phyloP scores from a whole-genome alignment of 2,329 filamentous ascomycete genomes.

The Diaporthe destruens region DNA sequence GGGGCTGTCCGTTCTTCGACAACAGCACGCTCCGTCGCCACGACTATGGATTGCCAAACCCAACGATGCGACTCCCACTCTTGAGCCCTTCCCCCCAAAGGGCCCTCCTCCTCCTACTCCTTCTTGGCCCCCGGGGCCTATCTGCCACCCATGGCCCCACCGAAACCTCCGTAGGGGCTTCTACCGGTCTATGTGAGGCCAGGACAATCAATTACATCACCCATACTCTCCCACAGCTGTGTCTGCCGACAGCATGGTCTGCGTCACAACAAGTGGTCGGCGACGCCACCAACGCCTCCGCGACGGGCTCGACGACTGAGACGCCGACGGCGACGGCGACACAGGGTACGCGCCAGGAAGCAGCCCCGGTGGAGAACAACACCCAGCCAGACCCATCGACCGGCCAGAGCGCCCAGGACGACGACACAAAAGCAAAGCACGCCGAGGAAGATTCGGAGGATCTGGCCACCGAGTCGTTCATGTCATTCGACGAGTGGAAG shows the following conservation, averaged over 20 bases:
- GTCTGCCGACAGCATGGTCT: slow-evolving; percentile 73
- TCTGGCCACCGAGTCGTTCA: slow-evolving; percentile 75
- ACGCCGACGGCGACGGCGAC: slow-evolving; percentile 19
- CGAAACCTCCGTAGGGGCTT: neutral
- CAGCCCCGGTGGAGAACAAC: slow-evolving; percentile 33
- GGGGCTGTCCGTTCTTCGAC: slow-evolving; percentile 4
- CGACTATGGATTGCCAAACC: slow-evolving; percentile 40
- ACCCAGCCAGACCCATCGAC: slow-evolving; percentile 27
- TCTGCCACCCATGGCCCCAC: slow-evolving; percentile 33
- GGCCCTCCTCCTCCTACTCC: slow-evolving; percentile 20
- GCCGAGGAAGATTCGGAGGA: slow-evolving; percentile 77
- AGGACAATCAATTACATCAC: slow-evolving; percentile 87
- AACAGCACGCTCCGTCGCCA: neutral
- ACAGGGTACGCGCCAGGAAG: slow-evolving; percentile 33
- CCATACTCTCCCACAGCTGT: slow-evolving; percentile 81
- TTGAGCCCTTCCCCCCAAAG: slow-evolving; percentile 21
- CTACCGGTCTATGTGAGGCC: slow-evolving; percentile 61
- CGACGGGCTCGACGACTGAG: slow-evolving; percentile 33
- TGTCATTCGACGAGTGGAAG: slow-evolving; percentile 99
- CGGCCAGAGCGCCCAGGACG: slow-evolving; percentile 17
- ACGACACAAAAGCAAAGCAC: slow-evolving; percentile 43
- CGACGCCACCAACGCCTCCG: slow-evolving; percentile 44
- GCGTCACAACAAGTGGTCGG: slow-evolving; percentile 36
- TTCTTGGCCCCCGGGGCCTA: slow-evolving; percentile 3
- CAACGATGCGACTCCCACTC: slow-evolving; percentile 37